Percentiles rank a stretch among this genome's conserved stretches.
Conservation (phyloP, 331 rosid genomes). For the Rosa hybrid region DNA sequence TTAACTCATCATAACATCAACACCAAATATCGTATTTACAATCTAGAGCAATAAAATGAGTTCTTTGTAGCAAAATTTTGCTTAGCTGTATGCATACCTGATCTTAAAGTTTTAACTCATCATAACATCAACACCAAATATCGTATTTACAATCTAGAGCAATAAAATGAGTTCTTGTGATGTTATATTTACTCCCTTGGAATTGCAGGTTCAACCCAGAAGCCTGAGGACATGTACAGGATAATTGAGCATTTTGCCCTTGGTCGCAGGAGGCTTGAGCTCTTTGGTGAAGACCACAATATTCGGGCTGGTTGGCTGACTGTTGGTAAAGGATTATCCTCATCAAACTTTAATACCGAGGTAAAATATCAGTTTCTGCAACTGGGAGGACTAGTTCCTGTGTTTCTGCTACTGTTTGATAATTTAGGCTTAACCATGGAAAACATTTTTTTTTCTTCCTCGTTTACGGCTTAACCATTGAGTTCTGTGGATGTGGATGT, state of each 20-base stretch:
- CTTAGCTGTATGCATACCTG: neutral
- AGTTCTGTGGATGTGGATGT: neutral
- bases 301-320: slow-evolving; percentile 94
- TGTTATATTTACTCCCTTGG: slow-evolving; percentile 17
- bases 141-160: slow-evolving; percentile 5
- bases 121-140: too few species aligned
- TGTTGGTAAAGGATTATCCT: slow-evolving; percentile 72
- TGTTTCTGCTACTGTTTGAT: neutral
- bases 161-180: slow-evolving; percentile 14
- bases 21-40: slow-evolving; percentile 8
- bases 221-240: slow-evolving; percentile 97
- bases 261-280: slow-evolving; percentile 93
- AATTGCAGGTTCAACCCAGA: slow-evolving; percentile 85
- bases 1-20: neutral
- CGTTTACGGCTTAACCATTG: neutral
- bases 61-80: neutral
- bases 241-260: slow-evolving; percentile 97
- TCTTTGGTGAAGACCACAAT: slow-evolving; percentile 96
- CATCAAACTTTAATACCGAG: slow-evolving; percentile 79
- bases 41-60: slow-evolving; percentile 18
- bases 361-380: slow-evolving; percentile 36
- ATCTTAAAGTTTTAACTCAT: neutral
- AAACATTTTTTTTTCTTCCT: neutral
- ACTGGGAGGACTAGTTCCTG: neutral
- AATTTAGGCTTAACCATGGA: neutral